Conservation (phyloP, 805 yeast genomes). For the Metschnikowia chrysomelidarum region DNA sequence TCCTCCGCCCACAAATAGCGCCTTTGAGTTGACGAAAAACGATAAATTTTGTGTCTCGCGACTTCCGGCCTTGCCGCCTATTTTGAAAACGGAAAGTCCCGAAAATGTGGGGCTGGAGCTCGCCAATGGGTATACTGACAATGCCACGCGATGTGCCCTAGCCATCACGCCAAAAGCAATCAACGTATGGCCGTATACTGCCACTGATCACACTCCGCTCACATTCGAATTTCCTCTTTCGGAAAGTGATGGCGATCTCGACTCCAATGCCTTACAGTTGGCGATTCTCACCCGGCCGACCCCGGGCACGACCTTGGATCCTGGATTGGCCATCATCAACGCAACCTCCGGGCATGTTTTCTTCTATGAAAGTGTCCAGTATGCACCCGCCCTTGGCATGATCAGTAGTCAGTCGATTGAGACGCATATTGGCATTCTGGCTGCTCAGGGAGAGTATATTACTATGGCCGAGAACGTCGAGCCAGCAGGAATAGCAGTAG, state of each 20-base stretch:
- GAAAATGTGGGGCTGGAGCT: constrained; percentile 8
- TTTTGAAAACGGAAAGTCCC: constrained; percentile 13
- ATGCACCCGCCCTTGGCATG: constrained; percentile 64
- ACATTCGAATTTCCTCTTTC: constrained; percentile 52
- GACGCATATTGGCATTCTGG: constrained; percentile 37
- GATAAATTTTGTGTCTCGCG: constrained; percentile 55
- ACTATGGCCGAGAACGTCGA: constrained; percentile 58
- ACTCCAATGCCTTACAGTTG: constrained; percentile 44
- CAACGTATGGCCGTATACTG: constrained; percentile 66
- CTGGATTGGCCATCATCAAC: constrained; percentile 71
- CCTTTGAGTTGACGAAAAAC: constrained; percentile 53
- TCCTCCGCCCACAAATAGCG: constrained; percentile 3
- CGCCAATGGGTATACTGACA: constrained; percentile 46
- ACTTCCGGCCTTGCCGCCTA: constrained; percentile 54
- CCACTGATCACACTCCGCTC: constrained; percentile 59
- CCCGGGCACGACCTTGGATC: constrained; percentile 48
- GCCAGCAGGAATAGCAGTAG: constrained; percentile 70
- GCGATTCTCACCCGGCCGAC: constrained; percentile 60
- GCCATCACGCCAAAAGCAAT: constrained; percentile 49
- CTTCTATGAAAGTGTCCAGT: constrained; percentile 73
- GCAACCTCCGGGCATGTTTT: constrained; percentile 55
- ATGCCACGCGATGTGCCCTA: constrained; percentile 47
- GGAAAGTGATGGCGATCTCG: constrained; percentile 9
- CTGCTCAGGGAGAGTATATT: constrained; percentile 50
- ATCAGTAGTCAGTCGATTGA: constrained; percentile 45